A percentile compares a stretch with the other conserved stretches of the same genome.
phyloP scores from a whole-genome alignment of 768 basidiomycete genomes.

The Lenzites betulinus region DNA sequence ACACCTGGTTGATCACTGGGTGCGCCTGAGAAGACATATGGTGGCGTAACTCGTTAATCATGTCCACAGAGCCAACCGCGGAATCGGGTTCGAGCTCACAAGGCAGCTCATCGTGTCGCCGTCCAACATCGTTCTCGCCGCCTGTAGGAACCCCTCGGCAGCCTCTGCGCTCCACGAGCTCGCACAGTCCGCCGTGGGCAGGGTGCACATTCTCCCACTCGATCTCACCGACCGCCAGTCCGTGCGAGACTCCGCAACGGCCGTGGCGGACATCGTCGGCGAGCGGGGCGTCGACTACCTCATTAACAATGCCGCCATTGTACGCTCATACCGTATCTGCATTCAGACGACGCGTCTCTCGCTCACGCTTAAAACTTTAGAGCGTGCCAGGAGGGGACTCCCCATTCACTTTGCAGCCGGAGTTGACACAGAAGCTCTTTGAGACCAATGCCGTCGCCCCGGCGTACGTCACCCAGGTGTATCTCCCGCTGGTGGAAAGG shows the following conservation, averaged over 20 bases:
- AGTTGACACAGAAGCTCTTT: not conserved
- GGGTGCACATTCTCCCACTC: conserved; percentile 36
- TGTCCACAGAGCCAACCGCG: conserved; percentile 17
- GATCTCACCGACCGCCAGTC: conserved; percentile 31
- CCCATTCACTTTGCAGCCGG: not conserved
- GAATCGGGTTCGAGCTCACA: conserved; percentile 34
- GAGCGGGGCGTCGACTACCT: conserved; percentile 40
- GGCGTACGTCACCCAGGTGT: conserved; percentile 7
- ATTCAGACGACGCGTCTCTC: not conserved
- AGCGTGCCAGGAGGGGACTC: not conserved
- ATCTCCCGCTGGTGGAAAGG: conserved; percentile 9
- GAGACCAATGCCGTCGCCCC: conserved; percentile 11
- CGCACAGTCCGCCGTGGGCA: conserved; percentile 26
- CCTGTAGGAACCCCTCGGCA: conserved; percentile 30
- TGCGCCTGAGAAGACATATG: not conserved
- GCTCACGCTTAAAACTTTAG: too few relatives aligned
- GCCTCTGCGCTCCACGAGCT: conserved; percentile 28
- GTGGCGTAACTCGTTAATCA: not conserved
- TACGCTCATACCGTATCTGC: conserved; percentile 6
- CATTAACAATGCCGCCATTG: conserved; percentile 41
- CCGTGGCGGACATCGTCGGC: conserved; percentile 29
- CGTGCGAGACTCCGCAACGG: conserved; percentile 28
- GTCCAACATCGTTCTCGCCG: conserved; percentile 31
- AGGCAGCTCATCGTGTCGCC: conserved; percentile 26
- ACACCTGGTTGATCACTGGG: conserved; percentile 3